These are phyloP conservation scores for Didymellaceae sp. DNA, from an alignment of 2,329 filamentous ascomycete genomes.

Conservation along the genomic window DNA sequence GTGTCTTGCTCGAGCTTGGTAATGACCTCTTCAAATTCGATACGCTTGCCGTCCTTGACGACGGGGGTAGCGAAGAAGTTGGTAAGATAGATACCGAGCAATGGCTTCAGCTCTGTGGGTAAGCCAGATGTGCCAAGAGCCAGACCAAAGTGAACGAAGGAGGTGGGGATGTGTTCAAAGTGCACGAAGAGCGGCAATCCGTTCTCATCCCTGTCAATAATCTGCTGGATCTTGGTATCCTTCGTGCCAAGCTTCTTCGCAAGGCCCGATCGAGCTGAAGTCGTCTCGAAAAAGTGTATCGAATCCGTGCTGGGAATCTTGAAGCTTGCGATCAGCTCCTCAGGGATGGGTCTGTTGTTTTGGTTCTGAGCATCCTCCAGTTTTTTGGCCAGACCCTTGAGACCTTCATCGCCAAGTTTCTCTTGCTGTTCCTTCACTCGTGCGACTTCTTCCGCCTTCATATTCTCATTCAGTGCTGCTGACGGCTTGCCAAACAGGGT, in stretches of 20 bases:
- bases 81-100: conserved; percentile 83
- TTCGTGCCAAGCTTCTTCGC: conserved; percentile 73
- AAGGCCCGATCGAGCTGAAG: conserved; percentile 80
- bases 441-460: conserved; percentile 81
- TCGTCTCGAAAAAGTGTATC: conserved; percentile 92
- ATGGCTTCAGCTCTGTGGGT: conserved; percentile 81
- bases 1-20: conserved; percentile 91
- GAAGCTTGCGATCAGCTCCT: conserved; percentile 80
- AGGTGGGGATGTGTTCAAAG: conserved; percentile 92
- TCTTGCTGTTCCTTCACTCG: conserved; percentile 80
- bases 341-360: conserved; percentile 87
- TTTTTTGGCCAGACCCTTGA: conserved; percentile 75
- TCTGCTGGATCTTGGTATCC: conserved; percentile 73
- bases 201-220: conserved; percentile 72
- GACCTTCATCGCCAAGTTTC: conserved; percentile 79
- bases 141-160: conserved; percentile 85
- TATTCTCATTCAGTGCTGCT: conserved; percentile 74
- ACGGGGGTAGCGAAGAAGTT: conserved; percentile 97
- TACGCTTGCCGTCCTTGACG: conserved; percentile 72
- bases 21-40: conserved; percentile 92
- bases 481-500: conserved; percentile 91
- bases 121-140: conserved; percentile 79
- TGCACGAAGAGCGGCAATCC: conserved; percentile 87
- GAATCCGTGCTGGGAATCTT: conserved; percentile 84
- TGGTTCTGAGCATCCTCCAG: conserved; percentile 84